A percentile compares a stretch with the other conserved stretches of the same genome.
Conservation (phyloP, 2,329 filamentous ascomycete genomes). For the Arthrobotrys musiformis region DNA sequence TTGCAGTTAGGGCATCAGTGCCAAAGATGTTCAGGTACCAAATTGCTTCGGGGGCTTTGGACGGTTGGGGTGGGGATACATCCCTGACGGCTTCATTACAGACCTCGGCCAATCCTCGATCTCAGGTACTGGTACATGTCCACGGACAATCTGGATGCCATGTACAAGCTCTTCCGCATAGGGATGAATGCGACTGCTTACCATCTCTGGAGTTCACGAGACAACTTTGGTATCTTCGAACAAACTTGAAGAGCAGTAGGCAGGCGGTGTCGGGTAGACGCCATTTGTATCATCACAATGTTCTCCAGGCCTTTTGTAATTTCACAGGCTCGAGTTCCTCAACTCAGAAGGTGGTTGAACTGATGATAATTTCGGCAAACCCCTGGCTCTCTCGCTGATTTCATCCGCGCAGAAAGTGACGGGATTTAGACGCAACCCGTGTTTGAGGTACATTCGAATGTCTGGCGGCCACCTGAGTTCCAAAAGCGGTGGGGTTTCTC, state of each 20-base stretch:
- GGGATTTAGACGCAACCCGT: constrained; percentile 54
- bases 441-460: constrained; percentile 38
- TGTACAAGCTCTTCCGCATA: not conserved
- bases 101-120: constrained; percentile 46
- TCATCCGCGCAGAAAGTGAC: constrained; percentile 49
- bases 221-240: not conserved
- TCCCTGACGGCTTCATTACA: constrained; percentile 37
- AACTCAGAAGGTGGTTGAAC: constrained; percentile 46
- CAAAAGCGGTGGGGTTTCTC: constrained; percentile 21
- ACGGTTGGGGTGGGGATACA: constrained; percentile 26
- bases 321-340: constrained; percentile 54
- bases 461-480: constrained; percentile 15
- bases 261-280: constrained; percentile 49
- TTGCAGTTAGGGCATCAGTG: constrained; percentile 23
- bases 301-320: constrained; percentile 34
- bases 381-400: constrained; percentile 33
- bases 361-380: constrained; percentile 50
- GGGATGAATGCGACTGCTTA: constrained; percentile 18
- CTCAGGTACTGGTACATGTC: constrained; percentile 22
- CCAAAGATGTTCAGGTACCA: constrained; percentile 53
- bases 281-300: constrained; percentile 49
- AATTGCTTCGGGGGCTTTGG: constrained; percentile 56
- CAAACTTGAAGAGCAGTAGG: constrained; percentile 8
- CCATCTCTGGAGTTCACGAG: constrained; percentile 29
- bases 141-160: not conserved